Conservation (phyloP, 345 rosid species). For the Erysimum cheiranthoides region DNA sequence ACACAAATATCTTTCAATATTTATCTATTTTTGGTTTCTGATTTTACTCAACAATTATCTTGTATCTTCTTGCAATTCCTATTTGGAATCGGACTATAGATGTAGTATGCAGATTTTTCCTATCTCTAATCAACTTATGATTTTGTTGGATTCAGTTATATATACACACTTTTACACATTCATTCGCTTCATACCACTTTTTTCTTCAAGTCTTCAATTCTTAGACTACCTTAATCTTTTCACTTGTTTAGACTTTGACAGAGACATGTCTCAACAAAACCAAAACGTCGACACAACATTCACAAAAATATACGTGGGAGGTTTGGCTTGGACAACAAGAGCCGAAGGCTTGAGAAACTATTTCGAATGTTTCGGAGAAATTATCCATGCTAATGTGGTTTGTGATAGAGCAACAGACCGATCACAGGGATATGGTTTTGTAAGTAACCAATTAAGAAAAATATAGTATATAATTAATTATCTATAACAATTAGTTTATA, state of each 20-base stretch:
- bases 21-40: too few relatives aligned
- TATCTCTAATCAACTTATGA: neutral
- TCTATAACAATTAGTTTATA: neutral
- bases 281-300: constrained; percentile 5
- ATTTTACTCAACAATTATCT: too few relatives aligned
- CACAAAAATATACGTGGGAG: constrained; percentile 22
- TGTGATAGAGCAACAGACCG: constrained; percentile 40
- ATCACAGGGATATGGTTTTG: constrained; percentile 62
- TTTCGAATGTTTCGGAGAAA: constrained; percentile 53
- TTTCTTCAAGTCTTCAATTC: neutral
- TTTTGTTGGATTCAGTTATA: neutral
- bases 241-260: neutral
- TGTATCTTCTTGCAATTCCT: neutral
- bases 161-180: neutral
- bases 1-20: too few relatives aligned
- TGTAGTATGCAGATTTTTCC: neutral
- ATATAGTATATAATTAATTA: neutral
- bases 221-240: neutral
- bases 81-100: neutral
- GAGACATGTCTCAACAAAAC: constrained; percentile 12
- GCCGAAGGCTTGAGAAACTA: constrained; percentile 12
- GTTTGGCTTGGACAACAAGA: constrained; percentile 26
- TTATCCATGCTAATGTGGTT: constrained; percentile 50
- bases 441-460: constrained; percentile 28
- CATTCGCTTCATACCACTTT: neutral